A percentile compares a stretch with the other conserved stretches of the same genome.
Evolutionary conservation across 169 alveolate species (phyloP).

Genomic region (Cystoisospora suis): DNA sequence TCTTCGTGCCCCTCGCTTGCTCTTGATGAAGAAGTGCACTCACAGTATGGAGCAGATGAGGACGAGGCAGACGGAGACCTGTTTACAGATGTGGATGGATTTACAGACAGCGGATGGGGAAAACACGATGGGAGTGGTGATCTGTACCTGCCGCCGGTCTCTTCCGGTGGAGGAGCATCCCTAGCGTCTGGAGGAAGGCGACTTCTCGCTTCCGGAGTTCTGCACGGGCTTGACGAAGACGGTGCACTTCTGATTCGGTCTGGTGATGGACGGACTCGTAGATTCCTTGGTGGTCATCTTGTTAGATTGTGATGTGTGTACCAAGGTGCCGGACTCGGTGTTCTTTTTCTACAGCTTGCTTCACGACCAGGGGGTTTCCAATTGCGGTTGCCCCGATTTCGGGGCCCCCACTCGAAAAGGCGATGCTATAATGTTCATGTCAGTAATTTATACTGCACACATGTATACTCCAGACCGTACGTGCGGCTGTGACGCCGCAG

Average conservation of each 20-base stretch:
- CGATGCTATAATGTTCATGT: too few relatives aligned
- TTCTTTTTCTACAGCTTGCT: too few relatives aligned
- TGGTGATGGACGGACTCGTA: background rate
- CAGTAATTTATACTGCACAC: too few relatives aligned
- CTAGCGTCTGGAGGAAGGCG: background rate
- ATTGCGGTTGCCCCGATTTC: too few relatives aligned
- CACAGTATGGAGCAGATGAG: background rate
- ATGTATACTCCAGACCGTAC: too few relatives aligned
- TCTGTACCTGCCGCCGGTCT: background rate
- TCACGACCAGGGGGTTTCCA: too few relatives aligned
- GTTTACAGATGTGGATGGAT: background rate
- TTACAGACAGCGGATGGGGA: background rate
- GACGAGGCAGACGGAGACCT: background rate
- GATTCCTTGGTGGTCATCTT: background rate
- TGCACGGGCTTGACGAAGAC: conserved; percentile 14
- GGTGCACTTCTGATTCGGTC: background rate
- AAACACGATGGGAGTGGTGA: background rate
- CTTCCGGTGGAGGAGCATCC: background rate
- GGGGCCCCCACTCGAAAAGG: too few relatives aligned
- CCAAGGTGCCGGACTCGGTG: too few relatives aligned
- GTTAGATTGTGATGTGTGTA: background rate
- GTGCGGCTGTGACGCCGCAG: too few relatives aligned
- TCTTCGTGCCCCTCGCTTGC: too few relatives aligned
- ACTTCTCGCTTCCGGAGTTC: conserved; percentile 24
- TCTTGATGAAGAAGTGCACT: too few relatives aligned